A percentile compares a stretch with the other conserved stretches of the same genome.
These are phyloP conservation scores for Pichia ethanolica DNA, from an alignment of 805 yeast genomes.

Conservation along the genomic window DNA sequence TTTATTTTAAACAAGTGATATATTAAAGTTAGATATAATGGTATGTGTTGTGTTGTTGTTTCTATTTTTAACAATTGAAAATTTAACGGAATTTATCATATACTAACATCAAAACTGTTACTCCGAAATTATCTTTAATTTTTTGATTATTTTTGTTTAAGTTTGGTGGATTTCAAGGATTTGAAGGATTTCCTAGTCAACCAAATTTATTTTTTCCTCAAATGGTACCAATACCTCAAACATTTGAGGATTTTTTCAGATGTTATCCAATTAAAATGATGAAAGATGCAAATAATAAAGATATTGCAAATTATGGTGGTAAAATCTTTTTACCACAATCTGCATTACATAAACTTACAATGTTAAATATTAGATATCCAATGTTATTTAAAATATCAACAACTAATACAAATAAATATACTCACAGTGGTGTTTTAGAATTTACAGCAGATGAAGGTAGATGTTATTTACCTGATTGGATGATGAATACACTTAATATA, in stretches of 20 bases:
- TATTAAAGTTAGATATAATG: background rate
- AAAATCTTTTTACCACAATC: constrained; percentile 92
- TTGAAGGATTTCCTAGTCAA: constrained; percentile 7
- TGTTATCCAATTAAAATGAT: constrained; percentile 89
- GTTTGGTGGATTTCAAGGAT: constrained; percentile 25
- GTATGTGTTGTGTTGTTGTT: background rate
- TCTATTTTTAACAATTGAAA: too few relatives aligned
- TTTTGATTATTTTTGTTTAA: background rate
- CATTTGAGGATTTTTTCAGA: constrained; percentile 81
- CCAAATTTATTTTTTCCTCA: constrained; percentile 11
- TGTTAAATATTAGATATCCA: constrained; percentile 90
- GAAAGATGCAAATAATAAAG: constrained; percentile 67
- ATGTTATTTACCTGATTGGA: constrained; percentile 93
- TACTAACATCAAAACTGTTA: constrained; percentile 4
- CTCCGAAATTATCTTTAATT: too few relatives aligned
- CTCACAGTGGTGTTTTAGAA: constrained; percentile 93
- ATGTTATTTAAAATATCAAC: constrained; percentile 82
- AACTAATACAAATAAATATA: constrained; percentile 46
- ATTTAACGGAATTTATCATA: too few relatives aligned
- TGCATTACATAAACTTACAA: constrained; percentile 79
- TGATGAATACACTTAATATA: constrained; percentile 69
- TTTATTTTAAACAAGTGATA: too few relatives aligned
- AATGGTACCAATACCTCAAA: constrained; percentile 17
- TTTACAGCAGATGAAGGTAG: constrained; percentile 97
- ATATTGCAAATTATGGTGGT: constrained; percentile 87